Percentiles rank a stretch among this genome's conserved stretches.
Evolutionary conservation across 2,329 filamentous ascomycete species (phyloP).

Genomic region (Pezicula neosporulosa): DNA sequence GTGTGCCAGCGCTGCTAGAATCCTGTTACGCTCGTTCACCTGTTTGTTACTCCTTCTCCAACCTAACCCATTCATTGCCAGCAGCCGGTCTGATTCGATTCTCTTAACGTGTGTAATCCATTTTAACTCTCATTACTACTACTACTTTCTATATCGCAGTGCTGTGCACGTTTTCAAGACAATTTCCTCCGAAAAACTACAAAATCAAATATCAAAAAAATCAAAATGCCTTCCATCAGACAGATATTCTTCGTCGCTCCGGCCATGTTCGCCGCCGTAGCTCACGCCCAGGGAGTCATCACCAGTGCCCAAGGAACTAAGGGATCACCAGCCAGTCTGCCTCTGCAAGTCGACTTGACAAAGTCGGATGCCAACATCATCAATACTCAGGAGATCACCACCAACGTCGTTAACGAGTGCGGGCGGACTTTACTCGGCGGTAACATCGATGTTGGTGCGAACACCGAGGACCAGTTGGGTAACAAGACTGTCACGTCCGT

Average conservation of each 20-base stretch:
- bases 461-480: not conserved
- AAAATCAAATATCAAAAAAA: not conserved
- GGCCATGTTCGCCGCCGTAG: constrained; percentile 5
- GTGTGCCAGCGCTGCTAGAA: not conserved
- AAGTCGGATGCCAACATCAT: constrained; percentile 37
- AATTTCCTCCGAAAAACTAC: not conserved
- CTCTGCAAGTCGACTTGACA: constrained; percentile 4
- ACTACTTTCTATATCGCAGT: constrained; percentile 2
- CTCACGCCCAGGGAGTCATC: constrained; percentile 10
- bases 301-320: constrained; percentile 8
- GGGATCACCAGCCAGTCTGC: constrained; percentile 8
- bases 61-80: not conserved
- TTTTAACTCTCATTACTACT: constrained; percentile 8
- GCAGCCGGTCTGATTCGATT: not conserved
- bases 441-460: constrained; percentile 30
- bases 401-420: constrained; percentile 29
- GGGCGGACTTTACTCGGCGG: constrained; percentile 39
- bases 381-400: constrained; percentile 24
- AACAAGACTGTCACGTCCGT: constrained; percentile 11
- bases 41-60: constrained; percentile 3
- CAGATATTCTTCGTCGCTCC: constrained; percentile 3
- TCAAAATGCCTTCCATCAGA: constrained; percentile 13
- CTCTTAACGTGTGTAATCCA: not conserved
- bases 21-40: not conserved
- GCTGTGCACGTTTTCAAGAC: constrained; percentile 6